A percentile compares a stretch with the other conserved stretches of the same genome.
Conservation (phyloP, 805 yeast species). For the Phaffomyces opuntiae region DNA sequence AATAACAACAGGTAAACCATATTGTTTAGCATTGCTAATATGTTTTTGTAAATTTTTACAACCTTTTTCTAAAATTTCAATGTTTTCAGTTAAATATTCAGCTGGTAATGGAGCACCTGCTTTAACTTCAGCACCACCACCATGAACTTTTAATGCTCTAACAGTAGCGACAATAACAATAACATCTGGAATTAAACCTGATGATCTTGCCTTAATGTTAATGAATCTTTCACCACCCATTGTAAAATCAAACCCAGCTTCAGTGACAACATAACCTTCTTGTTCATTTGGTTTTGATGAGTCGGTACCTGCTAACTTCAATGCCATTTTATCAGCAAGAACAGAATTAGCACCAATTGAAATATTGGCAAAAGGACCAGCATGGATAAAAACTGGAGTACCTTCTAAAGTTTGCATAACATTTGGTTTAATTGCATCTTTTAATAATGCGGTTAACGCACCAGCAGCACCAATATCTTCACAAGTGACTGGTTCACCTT, state of each 20-base stretch:
- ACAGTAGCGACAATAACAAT: conserved; percentile 95
- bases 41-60: conserved; percentile 88
- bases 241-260: conserved; percentile 97
- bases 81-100: conserved; percentile 75
- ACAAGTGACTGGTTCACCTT: conserved; percentile 81
- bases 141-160: conserved; percentile 93
- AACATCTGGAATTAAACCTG: conserved; percentile 82
- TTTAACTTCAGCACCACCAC: conserved; percentile 95
- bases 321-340: conserved; percentile 86
- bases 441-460: conserved; percentile 87
- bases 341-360: conserved; percentile 96
- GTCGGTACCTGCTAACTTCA: conserved; percentile 72
- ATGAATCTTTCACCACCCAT: conserved; percentile 99
- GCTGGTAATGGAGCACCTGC: conserved; percentile 85
- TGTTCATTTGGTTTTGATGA: conserved; percentile 32
- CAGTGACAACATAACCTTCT: conserved; percentile 90
- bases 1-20: conserved; percentile 88
- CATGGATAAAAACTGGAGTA: conserved; percentile 95
- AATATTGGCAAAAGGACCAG: conserved; percentile 97
- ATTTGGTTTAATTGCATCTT: conserved; percentile 95
- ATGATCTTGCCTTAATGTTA: conserved; percentile 90
- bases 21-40: conserved; percentile 74
- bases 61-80: conserved; percentile 70
- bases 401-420: conserved; percentile 97
- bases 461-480: conserved; percentile 96